Conservation (phyloP, 1,284 basidiomycete genomes). For the Leccinum idahoense region DNA sequence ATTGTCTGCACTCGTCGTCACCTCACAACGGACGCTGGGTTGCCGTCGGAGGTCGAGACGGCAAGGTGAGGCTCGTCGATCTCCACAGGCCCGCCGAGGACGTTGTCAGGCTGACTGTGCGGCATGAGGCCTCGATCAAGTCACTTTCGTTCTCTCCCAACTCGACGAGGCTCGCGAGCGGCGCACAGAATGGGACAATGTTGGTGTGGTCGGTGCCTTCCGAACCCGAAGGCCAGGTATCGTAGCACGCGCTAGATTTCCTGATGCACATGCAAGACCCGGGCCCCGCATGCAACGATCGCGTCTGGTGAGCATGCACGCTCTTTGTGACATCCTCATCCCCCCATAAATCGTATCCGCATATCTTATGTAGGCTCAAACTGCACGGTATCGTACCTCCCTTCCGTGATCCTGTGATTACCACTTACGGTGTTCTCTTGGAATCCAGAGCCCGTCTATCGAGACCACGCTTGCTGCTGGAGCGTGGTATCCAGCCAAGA, state of each 20-base stretch:
- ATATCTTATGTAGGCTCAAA: constrained; percentile 55
- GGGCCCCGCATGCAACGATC: constrained; percentile 58
- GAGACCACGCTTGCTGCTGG: constrained; percentile 76
- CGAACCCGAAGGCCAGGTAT: constrained; percentile 74
- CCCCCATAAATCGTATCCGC: not conserved
- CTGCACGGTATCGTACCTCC: constrained; percentile 48
- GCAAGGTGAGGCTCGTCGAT: constrained; percentile 11
- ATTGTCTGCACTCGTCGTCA: constrained; percentile 4
- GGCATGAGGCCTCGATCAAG: constrained; percentile 7
- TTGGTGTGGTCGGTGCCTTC: constrained; percentile 18
- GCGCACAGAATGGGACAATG: constrained; percentile 16
- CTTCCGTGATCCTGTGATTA: not conserved
- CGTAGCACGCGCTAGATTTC: constrained; percentile 79
- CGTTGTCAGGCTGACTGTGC: constrained; percentile 1
- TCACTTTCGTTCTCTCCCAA: constrained; percentile 22
- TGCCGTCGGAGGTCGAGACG: constrained; percentile 18
- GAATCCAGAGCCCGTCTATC: constrained; percentile 69
- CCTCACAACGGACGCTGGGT: constrained; percentile 16
- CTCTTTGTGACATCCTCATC: not conserved
- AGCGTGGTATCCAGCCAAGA: constrained; percentile 78
- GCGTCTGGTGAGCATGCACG: constrained; percentile 61
- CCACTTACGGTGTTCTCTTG: constrained; percentile 8
- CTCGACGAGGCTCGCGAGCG: constrained; percentile 16
- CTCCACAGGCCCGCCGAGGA: not conserved
- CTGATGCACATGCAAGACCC: constrained; percentile 58